These are phyloP conservation scores for Coleophoma crateriformis DNA, from an alignment of 2,329 filamentous ascomycete species.

Conservation along the genomic window DNA sequence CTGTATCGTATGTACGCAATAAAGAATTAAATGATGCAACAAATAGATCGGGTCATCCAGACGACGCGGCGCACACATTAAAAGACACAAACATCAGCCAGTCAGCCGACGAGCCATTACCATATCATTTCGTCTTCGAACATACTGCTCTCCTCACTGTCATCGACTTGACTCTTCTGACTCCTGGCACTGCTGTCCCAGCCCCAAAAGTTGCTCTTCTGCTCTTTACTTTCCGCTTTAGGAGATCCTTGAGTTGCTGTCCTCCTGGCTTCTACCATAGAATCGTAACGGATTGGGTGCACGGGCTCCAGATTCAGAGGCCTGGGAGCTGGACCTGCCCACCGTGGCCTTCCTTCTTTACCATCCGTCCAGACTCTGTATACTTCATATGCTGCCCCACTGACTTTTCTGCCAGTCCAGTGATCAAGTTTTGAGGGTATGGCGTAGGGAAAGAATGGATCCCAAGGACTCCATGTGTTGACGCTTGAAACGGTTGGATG, in stretches of 20 bases:
- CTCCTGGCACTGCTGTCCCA: not conserved
- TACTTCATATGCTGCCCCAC: not conserved
- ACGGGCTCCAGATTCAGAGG: not conserved
- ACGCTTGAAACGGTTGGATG: slow-evolving; percentile 42
- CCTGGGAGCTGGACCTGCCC: not conserved
- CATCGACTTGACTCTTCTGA: not conserved
- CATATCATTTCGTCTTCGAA: slow-evolving; percentile 5
- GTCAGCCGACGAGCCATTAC: not conserved
- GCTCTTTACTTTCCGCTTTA: not conserved
- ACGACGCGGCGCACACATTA: no score
- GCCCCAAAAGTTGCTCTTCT: not conserved
- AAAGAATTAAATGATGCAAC: no score
- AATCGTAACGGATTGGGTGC: no score
- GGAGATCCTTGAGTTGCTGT: not conserved
- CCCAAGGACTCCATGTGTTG: slow-evolving; percentile 47
- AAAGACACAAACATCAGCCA: not conserved
- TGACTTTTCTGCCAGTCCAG: slow-evolving; percentile 35
- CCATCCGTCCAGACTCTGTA: not conserved
- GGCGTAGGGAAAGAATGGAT: slow-evolving; percentile 55
- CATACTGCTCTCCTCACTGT: not conserved
- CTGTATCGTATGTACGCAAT: no score
- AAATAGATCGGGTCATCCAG: no score
- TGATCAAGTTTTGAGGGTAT: slow-evolving; percentile 59
- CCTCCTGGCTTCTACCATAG: no score
- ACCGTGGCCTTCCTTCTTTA: not conserved